Evolutionary conservation across 139 green algal species (phyloP), one percentile per base, ranked within the genome.

Genomic region (Limnomonas spitsbergensis): DNA sequence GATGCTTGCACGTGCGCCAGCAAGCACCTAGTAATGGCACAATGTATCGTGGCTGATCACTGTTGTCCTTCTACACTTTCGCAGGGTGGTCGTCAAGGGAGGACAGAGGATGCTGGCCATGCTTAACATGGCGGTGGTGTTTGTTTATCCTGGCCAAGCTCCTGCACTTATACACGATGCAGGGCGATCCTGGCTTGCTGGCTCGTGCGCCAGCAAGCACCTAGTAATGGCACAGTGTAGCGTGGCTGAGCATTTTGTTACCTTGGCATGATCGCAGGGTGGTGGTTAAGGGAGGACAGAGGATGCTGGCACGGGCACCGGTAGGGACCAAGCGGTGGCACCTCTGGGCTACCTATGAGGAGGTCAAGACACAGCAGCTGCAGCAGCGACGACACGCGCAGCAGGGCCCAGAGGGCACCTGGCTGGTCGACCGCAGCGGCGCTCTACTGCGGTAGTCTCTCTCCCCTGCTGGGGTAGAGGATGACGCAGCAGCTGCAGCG

Each of bases 81-180:
- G n/a, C n/a, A n/a, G n/a, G n/a, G n/a, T n/a, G n/a, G n/a, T n/a
- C n/a, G n/a, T 74, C 35, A 47, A 47, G 34, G 68, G 68, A 31
- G 68, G 68, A 14, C 68, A 42, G 68, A 26, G 68, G 29, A 74
- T 74, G 68, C 24, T 74, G 6, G 68, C 68, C n/a, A n/a, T n/a
- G n/a, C 47, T 29, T 29, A 61, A 61, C 47, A 61, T 20, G 20
- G 14, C 47, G 14, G 47, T 14, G 20, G 47, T 61, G 14, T 20
- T 20, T 61, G 47, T 61, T 20, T 14, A 61, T 14, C 47, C 20
- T 61, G 14, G 20, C 47, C 47, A 61, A 61, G 47, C 20, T 14
- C 20, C 47, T 61, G 47, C 47, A 29, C 14, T 61, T 61, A 20
- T 20, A 61, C 20, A 61, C 20, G 47, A 20, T 61, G 14, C 20